A percentile compares a stretch with the other conserved stretches of the same genome.
phyloP scores from a whole-genome alignment of 78 protist genomes.

The Parvularia atlantis region DNA sequence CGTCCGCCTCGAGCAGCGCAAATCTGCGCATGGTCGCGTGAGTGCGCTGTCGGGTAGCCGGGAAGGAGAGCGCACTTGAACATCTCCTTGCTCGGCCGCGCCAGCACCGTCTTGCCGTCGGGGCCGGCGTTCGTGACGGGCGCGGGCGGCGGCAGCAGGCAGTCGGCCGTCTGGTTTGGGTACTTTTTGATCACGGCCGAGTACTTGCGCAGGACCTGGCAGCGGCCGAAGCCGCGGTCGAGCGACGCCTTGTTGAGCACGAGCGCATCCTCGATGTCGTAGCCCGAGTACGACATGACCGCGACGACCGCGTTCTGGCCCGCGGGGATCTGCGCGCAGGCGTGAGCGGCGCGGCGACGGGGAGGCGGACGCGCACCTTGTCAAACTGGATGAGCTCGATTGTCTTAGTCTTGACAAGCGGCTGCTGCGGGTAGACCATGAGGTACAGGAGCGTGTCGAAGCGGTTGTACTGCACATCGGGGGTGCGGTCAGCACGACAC shows the following conservation, averaged over 20 bases:
- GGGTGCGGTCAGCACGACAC: too few relatives aligned
- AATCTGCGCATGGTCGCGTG: too few relatives aligned
- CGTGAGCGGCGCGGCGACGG: not conserved
- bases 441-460: constrained; percentile 91
- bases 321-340: constrained; percentile 55
- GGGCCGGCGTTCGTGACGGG: too few relatives aligned
- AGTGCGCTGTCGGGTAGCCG: not conserved
- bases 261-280: constrained; percentile 99
- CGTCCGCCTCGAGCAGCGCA: constrained; percentile 59
- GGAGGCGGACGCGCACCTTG: constrained; percentile 31
- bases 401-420: constrained; percentile 81
- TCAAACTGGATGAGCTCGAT: constrained; percentile 71
- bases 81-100: too few relatives aligned
- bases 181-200: constrained; percentile 42
- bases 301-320: constrained; percentile 97
- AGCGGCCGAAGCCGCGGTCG: constrained; percentile 96
- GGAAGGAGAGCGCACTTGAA: too few relatives aligned
- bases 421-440: constrained; percentile 90
- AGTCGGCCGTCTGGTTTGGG: constrained; percentile 17
- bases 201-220: constrained; percentile 77
- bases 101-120: too few relatives aligned
- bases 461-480: constrained; percentile 77
- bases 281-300: constrained; percentile 97
- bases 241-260: constrained; percentile 89
- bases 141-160: constrained; percentile 1